A percentile compares a stretch with the other conserved stretches of the same genome.
Evolutionary conservation across 139 green algal species (phyloP).

Genomic region (Micractinium conductrix): DNA sequence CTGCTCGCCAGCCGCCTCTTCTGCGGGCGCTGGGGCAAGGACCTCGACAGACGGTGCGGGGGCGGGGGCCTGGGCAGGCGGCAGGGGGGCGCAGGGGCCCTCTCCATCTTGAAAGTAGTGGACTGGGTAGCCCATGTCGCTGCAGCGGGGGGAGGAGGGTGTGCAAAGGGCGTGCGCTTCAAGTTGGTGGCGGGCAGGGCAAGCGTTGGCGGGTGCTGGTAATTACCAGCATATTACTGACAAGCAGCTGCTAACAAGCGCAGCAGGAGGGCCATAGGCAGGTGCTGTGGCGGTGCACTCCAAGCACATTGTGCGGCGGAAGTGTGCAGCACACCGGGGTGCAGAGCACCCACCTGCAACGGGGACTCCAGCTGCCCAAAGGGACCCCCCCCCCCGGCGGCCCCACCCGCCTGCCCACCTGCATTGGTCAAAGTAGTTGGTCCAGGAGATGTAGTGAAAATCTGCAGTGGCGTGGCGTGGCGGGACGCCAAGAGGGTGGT

Average conservation of each 20-base stretch:
- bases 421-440: constrained; percentile 6
- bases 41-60: no score
- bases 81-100: constrained; percentile 1
- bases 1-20: neutral
- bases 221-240: no score
- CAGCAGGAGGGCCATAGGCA: no score
- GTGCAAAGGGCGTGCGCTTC: neutral
- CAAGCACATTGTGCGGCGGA: neutral
- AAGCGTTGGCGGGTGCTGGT: no score
- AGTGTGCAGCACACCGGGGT: no score
- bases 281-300: neutral
- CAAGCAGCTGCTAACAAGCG: no score
- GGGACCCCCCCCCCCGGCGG: no score
- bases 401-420: neutral
- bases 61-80: neutral
- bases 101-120: constrained; percentile 34
- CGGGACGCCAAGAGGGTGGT: no score
- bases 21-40: neutral
- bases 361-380: no score
- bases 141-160: neutral
- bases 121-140: constrained; percentile 5
- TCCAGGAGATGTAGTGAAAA: neutral
- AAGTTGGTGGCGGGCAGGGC: no score
- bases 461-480: no score
- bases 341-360: no score